These are phyloP conservation scores for Desmodesmus armatus DNA, from an alignment of 139 green algal genomes.

Conservation along the genomic window DNA sequence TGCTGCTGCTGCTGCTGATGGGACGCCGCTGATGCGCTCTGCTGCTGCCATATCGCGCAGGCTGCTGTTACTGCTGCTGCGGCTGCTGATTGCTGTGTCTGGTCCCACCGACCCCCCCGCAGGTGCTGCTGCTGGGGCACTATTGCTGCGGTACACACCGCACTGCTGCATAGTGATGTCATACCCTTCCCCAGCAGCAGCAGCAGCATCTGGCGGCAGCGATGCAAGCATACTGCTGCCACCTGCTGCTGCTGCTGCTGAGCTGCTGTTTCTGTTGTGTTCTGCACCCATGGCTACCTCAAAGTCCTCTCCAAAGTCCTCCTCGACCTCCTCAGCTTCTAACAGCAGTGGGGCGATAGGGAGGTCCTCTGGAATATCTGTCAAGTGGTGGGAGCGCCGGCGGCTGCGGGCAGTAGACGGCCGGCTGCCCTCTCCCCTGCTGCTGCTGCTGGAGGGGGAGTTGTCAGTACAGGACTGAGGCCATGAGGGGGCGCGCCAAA, in stretches of 20 bases:
- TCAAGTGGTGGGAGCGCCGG: background rate
- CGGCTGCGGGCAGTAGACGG: background rate
- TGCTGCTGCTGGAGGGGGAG: no score
- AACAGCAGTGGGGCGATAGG: no score
- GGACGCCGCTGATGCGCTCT: background rate
- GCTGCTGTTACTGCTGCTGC: background rate
- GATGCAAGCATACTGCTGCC: background rate
- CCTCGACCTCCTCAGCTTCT: background rate
- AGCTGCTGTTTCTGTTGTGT: no score
- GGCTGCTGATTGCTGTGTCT: background rate
- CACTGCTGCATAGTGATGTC: background rate
- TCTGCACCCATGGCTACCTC: background rate
- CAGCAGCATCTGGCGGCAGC: background rate
- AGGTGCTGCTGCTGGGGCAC: no score
- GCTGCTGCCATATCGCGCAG: background rate
- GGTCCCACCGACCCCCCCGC: background rate
- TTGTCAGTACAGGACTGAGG: no score
- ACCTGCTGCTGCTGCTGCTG: background rate
- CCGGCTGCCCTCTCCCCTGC: no score
- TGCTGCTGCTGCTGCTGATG: background rate
- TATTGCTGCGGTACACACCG: no score
- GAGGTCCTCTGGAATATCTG: no score
- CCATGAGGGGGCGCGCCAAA: no score
- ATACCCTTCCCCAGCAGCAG: background rate
- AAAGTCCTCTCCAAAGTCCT: background rate